Base-by-base conservation (phyloP, 2,329 filamentous ascomycete genomes). In the Aspergillus uvarum region DNA sequence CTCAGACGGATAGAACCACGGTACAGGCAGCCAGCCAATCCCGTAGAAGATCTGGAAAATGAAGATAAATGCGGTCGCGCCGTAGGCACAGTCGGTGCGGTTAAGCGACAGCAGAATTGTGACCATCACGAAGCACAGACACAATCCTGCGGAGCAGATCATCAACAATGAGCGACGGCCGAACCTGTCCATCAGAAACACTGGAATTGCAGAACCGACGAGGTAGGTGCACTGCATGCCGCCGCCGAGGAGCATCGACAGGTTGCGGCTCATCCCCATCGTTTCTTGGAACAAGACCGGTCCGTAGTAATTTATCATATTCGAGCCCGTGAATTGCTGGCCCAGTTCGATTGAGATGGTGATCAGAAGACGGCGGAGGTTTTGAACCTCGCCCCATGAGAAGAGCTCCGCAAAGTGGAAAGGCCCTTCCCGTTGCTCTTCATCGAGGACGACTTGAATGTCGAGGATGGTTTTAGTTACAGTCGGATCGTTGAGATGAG, bases 211-310 rank as follows among this genome's bases (percentile, higher is more conserved):
- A 0, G 74, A 77, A 7, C 76, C 77, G 14, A 77, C 70, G 8
- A 80, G 66, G 56, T 78, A 81, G 0, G 73, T 76, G 51, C 72
- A 71, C 22, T 74, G 74, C 31, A 72, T 75, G 54, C 71, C 76
- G 3, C 83, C 83, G 22, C 81, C 82, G 1, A 86, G 72, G 5
- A 86, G 77, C 44, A 85, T 71, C 32, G 82, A 81, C 35, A 85
- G 70, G n/a, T 82, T 77, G 1, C 80, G 76, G 12, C 70, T 70
- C 4, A 81, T 61, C 2, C 70, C 64, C 72, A 80, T 78, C 10
- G 71, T 74, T 1, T 73, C 63, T 48, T 78, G 67, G 51, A 77
- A 77, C 21, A 81, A 73, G 0, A 74, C 67, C 0, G 79, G 74
- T 0, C 74, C 72, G 48, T 80, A 80, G 60, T 76, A 77, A 19